Evolutionary conservation across 352 stramenopile species (phyloP), one percentile per base, ranked within the genome.

Genomic region (Plasmopara muralis): DNA sequence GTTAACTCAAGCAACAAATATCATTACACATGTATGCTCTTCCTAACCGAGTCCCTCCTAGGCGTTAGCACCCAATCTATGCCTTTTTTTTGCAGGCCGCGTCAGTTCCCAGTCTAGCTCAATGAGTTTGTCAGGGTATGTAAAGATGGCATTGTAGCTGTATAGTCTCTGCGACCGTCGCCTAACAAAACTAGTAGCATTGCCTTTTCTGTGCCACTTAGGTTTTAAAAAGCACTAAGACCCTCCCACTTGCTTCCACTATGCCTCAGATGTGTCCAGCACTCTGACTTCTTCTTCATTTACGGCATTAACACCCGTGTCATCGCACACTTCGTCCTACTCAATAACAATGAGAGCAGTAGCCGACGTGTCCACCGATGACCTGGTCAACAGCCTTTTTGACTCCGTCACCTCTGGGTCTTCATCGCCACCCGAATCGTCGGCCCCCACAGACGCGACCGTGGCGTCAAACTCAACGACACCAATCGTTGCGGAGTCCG

Each of bases 331-430:
- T 33, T 39, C 6, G 31, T 35, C 8, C 2, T 31, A 34, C 6
- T 48, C 41, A 25, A 39, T 29, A 55, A 39, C 46, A 12, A 66
- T 66, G 57, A 57, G 60, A 44, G 56, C 45, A 40, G 55, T 53
- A 46, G 53, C 55, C 43, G 54, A 57, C 15, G 57, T 77, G 43
- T 67, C 68, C 13, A 70, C 68, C 28, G 68, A 69, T 44, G 68
- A 77, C 28, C 43, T 77, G 37, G 64, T 77, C 29, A 64, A 72
- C 35, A 77, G 55, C 51, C 57, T 77, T 16, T 61, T 77, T 9
- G 59, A 67, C 41, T 74, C 64, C 15, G 65, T 73, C 55, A 61
- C 53, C 31, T 52, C 62, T 6, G 43, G 34, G 9, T 54, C 58
- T 12, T 35, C 31, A 8, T 42, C 53, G n/a, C 20, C 20, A 25